Evolutionary conservation across 306 rosid species (phyloP).

Genomic region (Ceratonia siliqua): DNA sequence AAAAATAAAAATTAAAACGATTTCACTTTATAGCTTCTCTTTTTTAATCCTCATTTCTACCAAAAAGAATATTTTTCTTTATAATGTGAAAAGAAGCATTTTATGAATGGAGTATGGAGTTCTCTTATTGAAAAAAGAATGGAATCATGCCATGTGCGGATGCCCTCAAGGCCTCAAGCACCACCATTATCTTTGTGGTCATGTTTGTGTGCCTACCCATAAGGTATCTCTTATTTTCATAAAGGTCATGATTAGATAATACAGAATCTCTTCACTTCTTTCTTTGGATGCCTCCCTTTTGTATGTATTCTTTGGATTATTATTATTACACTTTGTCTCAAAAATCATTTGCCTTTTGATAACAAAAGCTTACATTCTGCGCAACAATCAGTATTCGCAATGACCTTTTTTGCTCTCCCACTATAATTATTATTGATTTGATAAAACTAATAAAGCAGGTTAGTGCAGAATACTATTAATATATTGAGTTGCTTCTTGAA

Average conservation of each 20-base stretch:
- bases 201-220: conserved; percentile 39
- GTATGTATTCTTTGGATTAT: conserved; percentile 26
- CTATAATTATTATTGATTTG: conserved; percentile 4
- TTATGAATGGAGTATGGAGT: conserved; percentile 39
- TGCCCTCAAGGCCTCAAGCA: conserved; percentile 14
- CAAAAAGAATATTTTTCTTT: conserved; percentile 22
- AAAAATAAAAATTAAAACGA: neutral
- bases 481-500: conserved; percentile 18
- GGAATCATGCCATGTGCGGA: conserved; percentile 41
- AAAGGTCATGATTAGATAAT: conserved; percentile 41
- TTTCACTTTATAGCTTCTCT: conserved; percentile 20
- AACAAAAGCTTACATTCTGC: conserved; percentile 31
- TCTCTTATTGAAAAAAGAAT: conserved; percentile 34
- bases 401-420: neutral
- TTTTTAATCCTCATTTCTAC: conserved; percentile 25
- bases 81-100: conserved; percentile 38
- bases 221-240: conserved; percentile 45
- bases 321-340: conserved; percentile 15
- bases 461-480: neutral
- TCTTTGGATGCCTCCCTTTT: conserved; percentile 50
- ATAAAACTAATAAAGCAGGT: conserved; percentile 18
- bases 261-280: conserved; percentile 26
- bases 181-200: conserved; percentile 21
- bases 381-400: conserved; percentile 23
- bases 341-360: conserved; percentile 40